Evolutionary conservation across 371 early-diverging fungal species (phyloP).

Genomic region (Antonospora locustae): DNA sequence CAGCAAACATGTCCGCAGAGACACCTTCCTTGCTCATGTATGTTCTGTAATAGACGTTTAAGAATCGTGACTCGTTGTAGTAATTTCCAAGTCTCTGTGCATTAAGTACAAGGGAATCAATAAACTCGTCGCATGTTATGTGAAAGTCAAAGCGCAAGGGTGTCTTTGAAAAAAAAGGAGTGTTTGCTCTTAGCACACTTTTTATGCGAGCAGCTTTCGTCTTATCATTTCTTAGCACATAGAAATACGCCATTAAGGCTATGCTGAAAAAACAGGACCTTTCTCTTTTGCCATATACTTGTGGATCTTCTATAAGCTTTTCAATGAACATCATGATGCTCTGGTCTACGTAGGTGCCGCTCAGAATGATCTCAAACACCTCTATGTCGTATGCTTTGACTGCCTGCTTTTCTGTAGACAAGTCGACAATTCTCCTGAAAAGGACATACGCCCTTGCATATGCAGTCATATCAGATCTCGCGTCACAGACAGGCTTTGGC

Average conservation of each 20-base stretch:
- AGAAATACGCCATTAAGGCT: too few species aligned
- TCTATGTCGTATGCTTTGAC: background rate
- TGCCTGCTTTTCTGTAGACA: constrained; percentile 1
- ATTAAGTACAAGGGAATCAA: constrained; percentile 4
- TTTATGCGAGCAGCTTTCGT: too few species aligned
- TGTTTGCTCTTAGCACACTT: too few species aligned
- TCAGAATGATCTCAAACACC: constrained; percentile 4
- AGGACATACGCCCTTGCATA: too few species aligned
- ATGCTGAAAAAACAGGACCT: too few species aligned
- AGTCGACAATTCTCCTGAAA: too few species aligned
- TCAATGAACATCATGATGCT: constrained; percentile 5
- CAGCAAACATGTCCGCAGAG: background rate
- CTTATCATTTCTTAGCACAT: too few species aligned
- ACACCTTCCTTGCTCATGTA: background rate
- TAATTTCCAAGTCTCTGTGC: constrained; percentile 4
- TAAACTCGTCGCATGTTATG: background rate
- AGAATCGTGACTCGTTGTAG: constrained; percentile 4
- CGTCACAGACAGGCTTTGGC: too few species aligned
- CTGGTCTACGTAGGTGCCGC: constrained; percentile 1
- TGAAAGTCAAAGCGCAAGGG: background rate
- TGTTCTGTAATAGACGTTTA: constrained; percentile 5
- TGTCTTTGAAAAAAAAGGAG: too few species aligned
- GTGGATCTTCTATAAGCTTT: constrained; percentile 1
- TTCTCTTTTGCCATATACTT: too few species aligned
- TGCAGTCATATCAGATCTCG: too few species aligned